A percentile compares a stretch with the other conserved stretches of the same genome.
These are phyloP conservation scores for Septoria petroselini DNA, from an alignment of 2,329 filamentous ascomycete species.

Conservation along the genomic window DNA sequence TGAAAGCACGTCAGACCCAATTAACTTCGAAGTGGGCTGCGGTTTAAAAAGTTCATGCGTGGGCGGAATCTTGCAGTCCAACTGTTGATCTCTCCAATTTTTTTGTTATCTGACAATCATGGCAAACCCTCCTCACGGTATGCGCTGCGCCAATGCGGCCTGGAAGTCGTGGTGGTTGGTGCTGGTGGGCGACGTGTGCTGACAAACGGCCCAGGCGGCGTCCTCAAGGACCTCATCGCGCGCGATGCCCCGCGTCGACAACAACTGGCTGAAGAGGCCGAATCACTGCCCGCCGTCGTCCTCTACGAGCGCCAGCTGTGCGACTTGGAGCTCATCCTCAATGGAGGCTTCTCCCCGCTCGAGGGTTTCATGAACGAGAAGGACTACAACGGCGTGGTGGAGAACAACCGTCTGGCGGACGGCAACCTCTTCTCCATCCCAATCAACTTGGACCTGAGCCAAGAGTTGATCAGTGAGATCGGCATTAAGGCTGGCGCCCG, in stretches of 20 bases:
- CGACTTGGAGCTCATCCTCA: slow-evolving; percentile 95
- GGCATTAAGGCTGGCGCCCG: slow-evolving; percentile 76
- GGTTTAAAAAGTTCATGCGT: slow-evolving; percentile 11
- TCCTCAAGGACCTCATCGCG: slow-evolving; percentile 96
- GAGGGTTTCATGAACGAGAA: slow-evolving; percentile 98
- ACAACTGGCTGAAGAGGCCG: slow-evolving; percentile 78
- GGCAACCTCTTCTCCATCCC: slow-evolving; percentile 95
- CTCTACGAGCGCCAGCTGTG: slow-evolving; percentile 94
- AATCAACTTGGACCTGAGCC: slow-evolving; percentile 83
- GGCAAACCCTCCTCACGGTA: slow-evolving; percentile 54
- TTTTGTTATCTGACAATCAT: slow-evolving; percentile 35
- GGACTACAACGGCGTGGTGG: slow-evolving; percentile 93
- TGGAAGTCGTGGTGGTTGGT: neutral
- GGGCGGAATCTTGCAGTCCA: neutral
- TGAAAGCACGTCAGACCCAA: slow-evolving; percentile 10
- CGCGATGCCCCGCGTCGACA: slow-evolving; percentile 81
- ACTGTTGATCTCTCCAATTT: neutral
- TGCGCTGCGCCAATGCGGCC: slow-evolving; percentile 14
- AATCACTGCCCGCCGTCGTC: slow-evolving; percentile 77
- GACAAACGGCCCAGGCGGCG: slow-evolving; percentile 59
- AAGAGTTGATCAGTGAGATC: slow-evolving; percentile 69
- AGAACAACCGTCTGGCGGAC: slow-evolving; percentile 78
- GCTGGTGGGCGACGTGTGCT: neutral
- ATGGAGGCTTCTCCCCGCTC: slow-evolving; percentile 93
- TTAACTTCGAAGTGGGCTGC: slow-evolving; percentile 8